Conservation (phyloP, 139 green algal genomes). For the Gonium pectorale region DNA sequence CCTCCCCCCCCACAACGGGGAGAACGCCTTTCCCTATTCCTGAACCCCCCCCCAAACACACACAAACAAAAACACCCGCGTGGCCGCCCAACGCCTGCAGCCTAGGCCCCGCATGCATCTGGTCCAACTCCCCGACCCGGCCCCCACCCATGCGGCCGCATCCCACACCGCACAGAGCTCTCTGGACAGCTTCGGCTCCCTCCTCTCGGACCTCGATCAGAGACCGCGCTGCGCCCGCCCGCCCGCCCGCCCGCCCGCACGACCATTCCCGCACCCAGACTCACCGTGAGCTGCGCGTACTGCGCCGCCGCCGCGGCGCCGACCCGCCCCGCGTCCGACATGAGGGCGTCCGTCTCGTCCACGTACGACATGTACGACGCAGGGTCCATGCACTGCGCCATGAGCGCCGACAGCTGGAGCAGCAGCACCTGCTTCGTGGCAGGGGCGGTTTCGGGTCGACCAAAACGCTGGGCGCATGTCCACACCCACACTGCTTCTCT, state of each 20-base stretch:
- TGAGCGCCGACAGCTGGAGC: constrained; percentile 4
- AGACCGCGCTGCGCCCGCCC: background rate
- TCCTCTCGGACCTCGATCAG: background rate
- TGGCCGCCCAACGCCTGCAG: no score
- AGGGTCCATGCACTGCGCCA: constrained; percentile 29
- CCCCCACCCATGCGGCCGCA: background rate
- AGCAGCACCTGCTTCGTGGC: constrained; percentile 12
- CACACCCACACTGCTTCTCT: no score
- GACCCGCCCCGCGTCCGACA: background rate
- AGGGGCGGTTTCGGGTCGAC: no score
- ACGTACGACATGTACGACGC: background rate
- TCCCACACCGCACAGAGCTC: background rate
- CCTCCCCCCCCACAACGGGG: no score
- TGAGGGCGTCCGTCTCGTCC: constrained; percentile 9
- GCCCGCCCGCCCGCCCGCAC: background rate
- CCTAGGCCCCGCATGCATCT: background rate
- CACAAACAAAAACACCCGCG: no score
- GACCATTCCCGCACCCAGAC: background rate
- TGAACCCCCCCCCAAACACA: no score
- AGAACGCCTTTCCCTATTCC: no score
- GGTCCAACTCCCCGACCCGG: background rate
- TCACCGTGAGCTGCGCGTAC: constrained; percentile 3
- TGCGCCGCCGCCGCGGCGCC: background rate
- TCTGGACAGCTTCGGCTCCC: background rate
- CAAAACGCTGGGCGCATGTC: no score